These are phyloP conservation scores for Turritis glabra DNA, from an alignment of 345 rosid genomes.

Conservation along the genomic window DNA sequence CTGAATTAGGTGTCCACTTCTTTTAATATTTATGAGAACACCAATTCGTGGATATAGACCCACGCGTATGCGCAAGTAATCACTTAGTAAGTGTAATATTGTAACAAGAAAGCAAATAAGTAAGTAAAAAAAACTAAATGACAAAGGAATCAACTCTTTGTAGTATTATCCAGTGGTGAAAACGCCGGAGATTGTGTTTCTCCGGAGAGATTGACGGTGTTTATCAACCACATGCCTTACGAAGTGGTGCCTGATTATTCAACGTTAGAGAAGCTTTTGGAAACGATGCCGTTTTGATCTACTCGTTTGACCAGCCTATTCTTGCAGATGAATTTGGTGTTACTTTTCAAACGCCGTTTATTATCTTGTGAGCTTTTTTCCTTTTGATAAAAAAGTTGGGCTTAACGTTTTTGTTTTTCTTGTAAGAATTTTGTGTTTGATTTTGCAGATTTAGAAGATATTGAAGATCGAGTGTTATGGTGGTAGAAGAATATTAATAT, in stretches of 20 bases:
- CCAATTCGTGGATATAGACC: too few species aligned
- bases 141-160: too few species aligned
- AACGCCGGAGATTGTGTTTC: not conserved
- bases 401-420: not conserved
- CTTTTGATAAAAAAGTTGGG: too few species aligned
- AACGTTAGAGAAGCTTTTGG: constrained; percentile 83
- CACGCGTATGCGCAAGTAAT: too few species aligned
- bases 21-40: too few species aligned
- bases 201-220: constrained; percentile 56
- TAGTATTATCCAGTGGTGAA: not conserved
- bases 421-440: not conserved
- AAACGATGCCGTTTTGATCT: constrained; percentile 63
- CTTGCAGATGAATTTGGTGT: constrained; percentile 78
- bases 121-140: too few species aligned
- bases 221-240: constrained; percentile 75
- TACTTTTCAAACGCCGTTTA: constrained; percentile 71
- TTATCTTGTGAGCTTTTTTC: constrained; percentile 56
- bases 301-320: constrained; percentile 74
- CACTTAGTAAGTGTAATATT: too few species aligned
- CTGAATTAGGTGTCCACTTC: too few species aligned
- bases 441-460: constrained; percentile 37
- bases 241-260: constrained; percentile 67
- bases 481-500: not conserved
- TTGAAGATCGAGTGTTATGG: not conserved
- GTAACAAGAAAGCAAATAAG: too few species aligned